Percentiles rank a stretch among this genome's conserved stretches.
Conservation (phyloP, 169 alveolate genomes). For the Plasmodium cynomolgi region DNA sequence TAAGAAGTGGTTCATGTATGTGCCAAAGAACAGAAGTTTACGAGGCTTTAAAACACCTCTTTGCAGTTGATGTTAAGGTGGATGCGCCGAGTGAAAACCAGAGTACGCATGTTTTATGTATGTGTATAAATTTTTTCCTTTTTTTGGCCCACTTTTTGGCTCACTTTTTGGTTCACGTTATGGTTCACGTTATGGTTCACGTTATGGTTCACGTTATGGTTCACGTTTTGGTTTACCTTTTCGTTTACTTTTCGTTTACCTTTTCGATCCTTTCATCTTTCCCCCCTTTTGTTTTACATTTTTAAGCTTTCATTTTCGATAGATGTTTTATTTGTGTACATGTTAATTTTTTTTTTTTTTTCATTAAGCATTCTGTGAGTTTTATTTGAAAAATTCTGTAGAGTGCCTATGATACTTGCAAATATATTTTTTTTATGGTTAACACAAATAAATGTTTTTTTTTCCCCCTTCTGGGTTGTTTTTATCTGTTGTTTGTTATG, state of each 20-base stretch:
- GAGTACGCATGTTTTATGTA: not conserved
- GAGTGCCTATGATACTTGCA: constrained; percentile 24
- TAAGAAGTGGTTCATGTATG: constrained; percentile 1
- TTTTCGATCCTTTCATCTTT: not conserved
- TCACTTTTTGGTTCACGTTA: not conserved
- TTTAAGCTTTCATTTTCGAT: not conserved
- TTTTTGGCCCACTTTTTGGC: not conserved
- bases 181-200: not conserved
- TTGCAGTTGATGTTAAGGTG: not conserved
- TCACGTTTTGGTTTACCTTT: not conserved
- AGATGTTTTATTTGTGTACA: constrained; percentile 19
- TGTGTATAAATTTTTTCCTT: not conserved
- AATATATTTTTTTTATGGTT: constrained; percentile 22
- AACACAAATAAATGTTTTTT: not conserved
- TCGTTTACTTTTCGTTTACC: not conserved
- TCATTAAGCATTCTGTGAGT: constrained; percentile 1
- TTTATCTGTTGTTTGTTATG: not conserved
- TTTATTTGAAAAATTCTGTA: constrained; percentile 48
- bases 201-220: no score
- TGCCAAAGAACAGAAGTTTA: not conserved
- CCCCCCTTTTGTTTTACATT: constrained; percentile 3
- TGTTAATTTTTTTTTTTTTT: not conserved
- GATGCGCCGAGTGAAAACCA: not conserved
- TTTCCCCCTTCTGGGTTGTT: not conserved
- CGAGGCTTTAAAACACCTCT: not conserved